Evolutionary conservation across 768 basidiomycete species (phyloP).

Genomic region (Scleroderma bovista): DNA sequence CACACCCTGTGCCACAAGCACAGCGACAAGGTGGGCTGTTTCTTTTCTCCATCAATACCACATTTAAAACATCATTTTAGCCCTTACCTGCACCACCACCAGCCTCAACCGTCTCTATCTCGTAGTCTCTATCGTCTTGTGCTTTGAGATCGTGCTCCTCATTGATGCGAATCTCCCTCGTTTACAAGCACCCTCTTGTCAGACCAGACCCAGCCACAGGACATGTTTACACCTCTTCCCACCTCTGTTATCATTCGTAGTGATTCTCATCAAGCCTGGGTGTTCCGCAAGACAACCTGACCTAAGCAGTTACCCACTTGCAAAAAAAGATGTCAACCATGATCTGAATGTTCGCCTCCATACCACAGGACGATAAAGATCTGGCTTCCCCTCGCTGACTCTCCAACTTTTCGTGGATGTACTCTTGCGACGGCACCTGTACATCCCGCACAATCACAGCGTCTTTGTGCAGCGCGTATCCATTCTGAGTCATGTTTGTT

Average conservation of each 20-base stretch:
- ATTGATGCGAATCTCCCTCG: slow-evolving; percentile 26
- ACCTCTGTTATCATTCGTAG: slow-evolving; percentile 27
- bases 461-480: neutral
- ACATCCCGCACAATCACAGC: neutral
- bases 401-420: slow-evolving; percentile 20
- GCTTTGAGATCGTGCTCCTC: slow-evolving; percentile 26
- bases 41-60: neutral
- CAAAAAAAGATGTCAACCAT: slow-evolving; percentile 12
- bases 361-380: slow-evolving; percentile 20
- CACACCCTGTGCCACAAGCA: slow-evolving; percentile 2
- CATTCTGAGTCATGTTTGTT: slow-evolving; percentile 20
- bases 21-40: slow-evolving; percentile 4
- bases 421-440: slow-evolving; percentile 15
- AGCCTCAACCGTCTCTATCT: slow-evolving; percentile 21
- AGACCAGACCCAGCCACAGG: slow-evolving; percentile 26
- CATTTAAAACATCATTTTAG: neutral
- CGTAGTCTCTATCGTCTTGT: slow-evolving; percentile 23
- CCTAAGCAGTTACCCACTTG: neutral
- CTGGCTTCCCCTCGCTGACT: slow-evolving; percentile 24
- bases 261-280: slow-evolving; percentile 22
- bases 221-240: slow-evolving; percentile 19
- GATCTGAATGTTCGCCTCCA: slow-evolving; percentile 16
- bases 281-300: slow-evolving; percentile 11
- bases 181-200: slow-evolving; percentile 31
- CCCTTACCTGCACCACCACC: slow-evolving; percentile 16